A percentile compares a stretch with the other conserved stretches of the same genome.
These are phyloP conservation scores for Closterium sp. DNA, from an alignment of 139 green algal species.

Conservation along the genomic window DNA sequence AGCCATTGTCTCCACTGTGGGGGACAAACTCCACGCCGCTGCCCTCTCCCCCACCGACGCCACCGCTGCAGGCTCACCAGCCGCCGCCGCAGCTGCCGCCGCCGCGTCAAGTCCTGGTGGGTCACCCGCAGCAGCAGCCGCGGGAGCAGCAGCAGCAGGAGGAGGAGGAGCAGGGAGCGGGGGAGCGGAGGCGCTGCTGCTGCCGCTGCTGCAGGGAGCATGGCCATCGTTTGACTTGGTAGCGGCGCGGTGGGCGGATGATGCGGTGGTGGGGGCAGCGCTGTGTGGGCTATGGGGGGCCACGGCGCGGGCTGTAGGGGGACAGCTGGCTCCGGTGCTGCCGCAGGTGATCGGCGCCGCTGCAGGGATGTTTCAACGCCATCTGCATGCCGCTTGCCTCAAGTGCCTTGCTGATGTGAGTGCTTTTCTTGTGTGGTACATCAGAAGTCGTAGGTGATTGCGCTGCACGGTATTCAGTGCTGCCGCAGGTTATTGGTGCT, in stretches of 20 bases:
- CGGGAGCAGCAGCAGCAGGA: neutral
- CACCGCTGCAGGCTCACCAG: neutral
- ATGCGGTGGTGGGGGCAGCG: constrained; percentile 21
- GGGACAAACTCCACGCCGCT: neutral
- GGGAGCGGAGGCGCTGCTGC: neutral
- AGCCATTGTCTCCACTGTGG: neutral
- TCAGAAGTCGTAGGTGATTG: neutral
- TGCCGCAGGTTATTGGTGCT: neutral
- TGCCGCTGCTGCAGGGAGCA: constrained; percentile 29
- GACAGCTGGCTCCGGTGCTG: constrained; percentile 25
- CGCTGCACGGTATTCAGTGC: too few relatives aligned
- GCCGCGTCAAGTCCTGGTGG: neutral
- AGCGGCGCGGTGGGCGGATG: constrained; percentile 22
- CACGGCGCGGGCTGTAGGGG: constrained; percentile 10
- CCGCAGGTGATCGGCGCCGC: constrained; percentile 27
- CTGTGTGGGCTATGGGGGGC: constrained; percentile 37
- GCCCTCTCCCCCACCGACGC: neutral
- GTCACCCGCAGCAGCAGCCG: neutral
- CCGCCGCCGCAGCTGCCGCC: neutral
- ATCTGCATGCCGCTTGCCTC: constrained; percentile 39
- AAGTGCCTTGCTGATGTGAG: constrained; percentile 32
- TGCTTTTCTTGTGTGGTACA: neutral
- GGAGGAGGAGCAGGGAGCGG: neutral
- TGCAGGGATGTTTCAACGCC: constrained; percentile 28
- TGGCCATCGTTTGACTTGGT: constrained; percentile 27